These are phyloP conservation scores for Alternaria sp. DNA, from an alignment of 2,329 filamentous ascomycete genomes.

Conservation along the genomic window DNA sequence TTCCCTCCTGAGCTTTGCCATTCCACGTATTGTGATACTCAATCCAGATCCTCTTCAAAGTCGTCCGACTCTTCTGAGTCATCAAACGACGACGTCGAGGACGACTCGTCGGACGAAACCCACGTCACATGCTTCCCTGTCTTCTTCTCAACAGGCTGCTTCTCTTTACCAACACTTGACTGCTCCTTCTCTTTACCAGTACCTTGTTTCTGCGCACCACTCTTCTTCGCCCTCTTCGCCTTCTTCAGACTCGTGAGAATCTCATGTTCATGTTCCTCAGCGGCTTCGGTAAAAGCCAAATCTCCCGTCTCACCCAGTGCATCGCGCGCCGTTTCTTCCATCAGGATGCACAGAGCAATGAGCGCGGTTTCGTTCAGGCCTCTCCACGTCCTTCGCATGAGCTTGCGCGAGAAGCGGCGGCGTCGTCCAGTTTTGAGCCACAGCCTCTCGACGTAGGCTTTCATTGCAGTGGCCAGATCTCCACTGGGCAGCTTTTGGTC, in stretches of 20 bases:
- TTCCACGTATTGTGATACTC: not conserved
- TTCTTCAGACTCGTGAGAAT: not conserved
- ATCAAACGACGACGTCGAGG: not conserved
- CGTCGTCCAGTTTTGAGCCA: conserved; percentile 55
- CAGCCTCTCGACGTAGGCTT: conserved; percentile 71
- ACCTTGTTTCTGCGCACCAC: not conserved
- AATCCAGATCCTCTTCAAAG: not conserved
- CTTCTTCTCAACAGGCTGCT: not conserved
- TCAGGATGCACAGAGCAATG: conserved; percentile 74
- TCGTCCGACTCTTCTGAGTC: not conserved
- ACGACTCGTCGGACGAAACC: not conserved
- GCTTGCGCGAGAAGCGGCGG: not conserved
- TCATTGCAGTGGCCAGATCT: conserved; percentile 72
- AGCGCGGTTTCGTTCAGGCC: conserved; percentile 82
- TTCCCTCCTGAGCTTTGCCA: not conserved
- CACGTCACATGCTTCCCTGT: not conserved
- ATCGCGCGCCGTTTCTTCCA: conserved; percentile 72
- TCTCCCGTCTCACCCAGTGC: conserved; percentile 70
- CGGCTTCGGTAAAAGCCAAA: conserved; percentile 71
- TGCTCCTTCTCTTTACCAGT: not conserved
- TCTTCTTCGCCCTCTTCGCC: not conserved
- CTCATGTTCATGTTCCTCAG: conserved; percentile 22
- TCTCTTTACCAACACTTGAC: not conserved
- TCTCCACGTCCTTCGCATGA: conserved; percentile 51
- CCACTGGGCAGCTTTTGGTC: conserved; percentile 67